Base-by-base conservation (phyloP, 352 stramenopile genomes). In the Thalassiosira pacifica region DNA sequence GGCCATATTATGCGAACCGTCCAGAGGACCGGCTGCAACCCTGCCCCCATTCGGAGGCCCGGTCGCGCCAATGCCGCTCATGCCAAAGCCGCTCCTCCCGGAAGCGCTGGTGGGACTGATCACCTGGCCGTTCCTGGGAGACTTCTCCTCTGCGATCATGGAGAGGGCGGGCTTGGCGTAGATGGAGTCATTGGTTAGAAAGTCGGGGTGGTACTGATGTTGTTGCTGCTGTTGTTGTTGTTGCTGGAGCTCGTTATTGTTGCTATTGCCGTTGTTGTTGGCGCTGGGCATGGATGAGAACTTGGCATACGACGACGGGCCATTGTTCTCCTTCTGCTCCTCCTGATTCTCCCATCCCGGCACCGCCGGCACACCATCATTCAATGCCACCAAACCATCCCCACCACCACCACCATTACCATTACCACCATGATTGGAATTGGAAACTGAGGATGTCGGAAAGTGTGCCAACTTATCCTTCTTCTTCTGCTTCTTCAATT, bases 401-500 rank as follows among this genome's bases (percentile, higher is more conserved):
- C 29, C 29, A 16, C 37, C 34, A 26, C 22, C 40, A 3, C 18
- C 19, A 27, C 34, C 19, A 18, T 34, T 55, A 2, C 1, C 32
- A 19, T n/a, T 34, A 2, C n/a, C 22, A n/a, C 18, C 37, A 13
- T 13, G 6, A 13, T 48, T 48, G 19, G 19, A 31, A 29, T 55
- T 32, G 34, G 22, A 42, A 19, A 26, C 40, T 11, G 19, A 18
- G 13, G 19, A 61, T 19, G 22, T 73, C n/a, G 81, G 76, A 66
- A 87, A 87, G 18, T 76, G 68, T 10, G 74, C 81, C 52, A 76
- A 55, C 31, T 82, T 82, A 65, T 80, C 81, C 45, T 82, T 75
- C 29, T 86, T 86, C 55, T 83, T 87, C 73, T 87, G 75, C 24
- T 87, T 87, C 26, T 81, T 83, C 19, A 75, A 26, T 63, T 72